Evolutionary conservation across 805 yeast species (phyloP).

Genomic region (Candida xyloterini): DNA sequence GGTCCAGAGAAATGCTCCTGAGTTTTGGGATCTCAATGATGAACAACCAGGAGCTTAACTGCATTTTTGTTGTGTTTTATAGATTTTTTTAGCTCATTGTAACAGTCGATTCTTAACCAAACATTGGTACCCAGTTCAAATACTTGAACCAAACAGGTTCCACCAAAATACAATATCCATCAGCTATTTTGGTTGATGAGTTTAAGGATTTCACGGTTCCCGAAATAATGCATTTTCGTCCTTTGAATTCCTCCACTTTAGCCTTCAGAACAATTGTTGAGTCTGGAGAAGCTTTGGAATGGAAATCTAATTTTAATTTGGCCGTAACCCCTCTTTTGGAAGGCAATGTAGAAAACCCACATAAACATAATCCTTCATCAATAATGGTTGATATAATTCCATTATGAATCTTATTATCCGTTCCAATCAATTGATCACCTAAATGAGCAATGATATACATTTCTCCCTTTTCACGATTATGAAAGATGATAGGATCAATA

Average conservation of each 20-base stretch:
- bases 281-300: conserved; percentile 57
- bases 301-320: conserved; percentile 59
- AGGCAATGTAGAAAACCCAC: conserved; percentile 83
- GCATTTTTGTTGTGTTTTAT: too few species aligned
- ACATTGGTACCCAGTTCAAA: conserved; percentile 50
- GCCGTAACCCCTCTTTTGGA: conserved; percentile 89
- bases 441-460: conserved; percentile 66
- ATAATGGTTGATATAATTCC: conserved; percentile 76
- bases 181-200: conserved; percentile 37
- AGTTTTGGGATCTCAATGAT: not conserved
- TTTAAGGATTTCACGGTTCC: conserved; percentile 59
- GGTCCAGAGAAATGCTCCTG: conserved; percentile 3
- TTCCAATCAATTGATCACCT: conserved; percentile 63
- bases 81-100: too few species aligned
- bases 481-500: conserved; percentile 71
- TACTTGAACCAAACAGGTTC: conserved; percentile 89
- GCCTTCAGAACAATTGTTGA: conserved; percentile 67
- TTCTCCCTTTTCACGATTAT: conserved; percentile 48
- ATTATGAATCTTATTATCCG: conserved; percentile 73
- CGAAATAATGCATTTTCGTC: conserved; percentile 76
- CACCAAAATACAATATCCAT: conserved; percentile 67
- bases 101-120: conserved; percentile 15
- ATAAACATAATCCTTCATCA: conserved; percentile 81
- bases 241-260: conserved; percentile 59
- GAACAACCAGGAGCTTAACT: not conserved